Conservation (phyloP, 108 stramenopile species). For the Skeletonema tropicum region DNA sequence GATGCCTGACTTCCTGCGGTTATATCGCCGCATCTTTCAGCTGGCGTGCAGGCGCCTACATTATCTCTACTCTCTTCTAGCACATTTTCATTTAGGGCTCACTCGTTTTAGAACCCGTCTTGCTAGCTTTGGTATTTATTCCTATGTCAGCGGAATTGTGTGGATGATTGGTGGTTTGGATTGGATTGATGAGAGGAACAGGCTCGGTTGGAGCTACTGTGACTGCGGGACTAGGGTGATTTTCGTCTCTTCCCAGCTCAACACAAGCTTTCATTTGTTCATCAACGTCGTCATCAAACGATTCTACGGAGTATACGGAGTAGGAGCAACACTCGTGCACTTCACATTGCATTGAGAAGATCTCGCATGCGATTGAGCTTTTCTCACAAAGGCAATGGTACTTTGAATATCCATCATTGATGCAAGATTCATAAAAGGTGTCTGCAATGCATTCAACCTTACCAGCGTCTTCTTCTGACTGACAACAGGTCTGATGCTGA, state of each 20-base stretch:
- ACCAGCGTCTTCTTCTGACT: background rate
- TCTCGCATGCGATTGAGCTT: background rate
- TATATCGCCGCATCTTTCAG: no score
- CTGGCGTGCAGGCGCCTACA: no score
- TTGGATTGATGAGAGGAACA: background rate
- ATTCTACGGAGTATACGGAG: no score
- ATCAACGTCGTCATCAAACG: background rate
- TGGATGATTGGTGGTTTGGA: background rate
- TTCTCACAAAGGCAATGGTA: background rate
- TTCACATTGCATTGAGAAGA: background rate
- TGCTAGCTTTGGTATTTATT: background rate
- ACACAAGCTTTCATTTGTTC: background rate
- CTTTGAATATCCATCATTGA: background rate
- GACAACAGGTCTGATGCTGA: background rate
- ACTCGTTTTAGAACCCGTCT: background rate
- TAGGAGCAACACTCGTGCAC: background rate
- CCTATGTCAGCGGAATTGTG: background rate
- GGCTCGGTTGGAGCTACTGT: background rate
- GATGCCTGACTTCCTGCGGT: no score
- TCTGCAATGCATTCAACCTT: background rate
- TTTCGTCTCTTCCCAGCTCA: no score
- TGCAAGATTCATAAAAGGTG: background rate
- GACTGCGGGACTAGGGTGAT: no score
- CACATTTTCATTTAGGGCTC: no score
- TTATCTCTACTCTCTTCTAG: no score